Evolutionary conservation across 108 stramenopile species (phyloP), one percentile per base, ranked within the genome.

Genomic region (Poteriospumella lacustris): DNA sequence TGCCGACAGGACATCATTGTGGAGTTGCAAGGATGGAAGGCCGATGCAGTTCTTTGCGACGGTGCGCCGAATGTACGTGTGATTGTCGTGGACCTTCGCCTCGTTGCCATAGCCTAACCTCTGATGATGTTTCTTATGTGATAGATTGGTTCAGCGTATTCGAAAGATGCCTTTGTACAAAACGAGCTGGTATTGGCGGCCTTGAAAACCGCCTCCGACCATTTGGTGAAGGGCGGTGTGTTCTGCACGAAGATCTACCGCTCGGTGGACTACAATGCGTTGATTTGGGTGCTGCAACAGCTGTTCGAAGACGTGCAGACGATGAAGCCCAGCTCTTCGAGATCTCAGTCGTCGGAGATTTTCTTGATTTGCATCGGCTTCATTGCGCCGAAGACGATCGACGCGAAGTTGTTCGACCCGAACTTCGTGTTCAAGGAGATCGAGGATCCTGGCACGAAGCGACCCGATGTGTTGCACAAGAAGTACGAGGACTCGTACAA

Each of bases 191-290:
- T 92, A 1, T 82, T 99, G 28, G 91, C 92, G 69, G 95, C 97
- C 0, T 87, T 99, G n/a, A 91, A 91, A 59, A 95, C 94, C 76
- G 97, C 96, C 0, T 88, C 91, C 24, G 92, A 97, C 44, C 96
- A 97, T 85, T 87, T 99, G 83, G 68, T 79, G 44, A 72, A 68
- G 42, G 87, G 88, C 39, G 99, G 99, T 24, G 86, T 87, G 33
- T 99, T 99, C 80, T 85, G 93, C 12, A 99, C 97, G 68, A 99
- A 99, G 84, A 85, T 97, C n/a, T 98, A 97, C 82, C 91, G 99
- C 31, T 91, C 90, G 15, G 70, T 86, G 58, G 99, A 99, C 91
- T 99, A 98, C 82, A 91, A 92, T 39, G 89, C 93, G 26, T 90
- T 92, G 69, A 82, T 96, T 40, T 99, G 99, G 99, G 94, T 96